Evolutionary conservation across 257 asterid species (phyloP), one percentile per base, ranked within the genome.

Genomic region (Cinchona pubescens): DNA sequence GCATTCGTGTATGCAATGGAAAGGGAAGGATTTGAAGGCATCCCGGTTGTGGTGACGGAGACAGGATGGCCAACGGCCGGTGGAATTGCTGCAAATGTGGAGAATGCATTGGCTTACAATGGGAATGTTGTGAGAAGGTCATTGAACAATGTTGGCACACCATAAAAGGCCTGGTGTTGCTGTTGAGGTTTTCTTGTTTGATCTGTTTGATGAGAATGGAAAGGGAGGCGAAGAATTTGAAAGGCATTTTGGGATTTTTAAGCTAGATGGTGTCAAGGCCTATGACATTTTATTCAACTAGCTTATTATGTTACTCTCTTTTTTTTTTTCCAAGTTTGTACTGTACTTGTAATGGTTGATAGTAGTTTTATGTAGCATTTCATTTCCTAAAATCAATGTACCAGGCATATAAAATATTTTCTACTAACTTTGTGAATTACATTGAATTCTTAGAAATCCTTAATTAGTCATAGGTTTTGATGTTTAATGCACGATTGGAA

Each of bases 61-160:
- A 89, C 94, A 1, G 96, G 97, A 42, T 91, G 96, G 97, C 94
- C 96, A 7, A 87, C 90, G 12, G 80, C 62, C 0, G 94, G 96
- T 0, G 93, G 86, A 0, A 85, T 68, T 5, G 96, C 85, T 0
- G 91, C 90, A 8, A 85, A 79, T 19, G 76, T 53, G 4, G 88
- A 86, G 6, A 88, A 87, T 66, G 97, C 97, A 11, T 64, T 85
- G 81, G 83, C 87, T 51, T 91, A 91, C 63, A 90, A 88, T 74
- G 87, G 81, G 19, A 84, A 90, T 71, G 83, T 91, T 55, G 88
- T 66, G 80, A 75, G 71, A 77, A 80, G 94, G 76, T 80, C 90
- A 8, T 23, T 83, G 83, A 80, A 63, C 46, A 84, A 87, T 64
- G 74, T 86, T 23, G 96, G 96, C 46, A 91, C 97, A 15, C 97